Base-by-base conservation (phyloP, 768 basidiomycete species). In the Leccinum disarticulatum region DNA sequence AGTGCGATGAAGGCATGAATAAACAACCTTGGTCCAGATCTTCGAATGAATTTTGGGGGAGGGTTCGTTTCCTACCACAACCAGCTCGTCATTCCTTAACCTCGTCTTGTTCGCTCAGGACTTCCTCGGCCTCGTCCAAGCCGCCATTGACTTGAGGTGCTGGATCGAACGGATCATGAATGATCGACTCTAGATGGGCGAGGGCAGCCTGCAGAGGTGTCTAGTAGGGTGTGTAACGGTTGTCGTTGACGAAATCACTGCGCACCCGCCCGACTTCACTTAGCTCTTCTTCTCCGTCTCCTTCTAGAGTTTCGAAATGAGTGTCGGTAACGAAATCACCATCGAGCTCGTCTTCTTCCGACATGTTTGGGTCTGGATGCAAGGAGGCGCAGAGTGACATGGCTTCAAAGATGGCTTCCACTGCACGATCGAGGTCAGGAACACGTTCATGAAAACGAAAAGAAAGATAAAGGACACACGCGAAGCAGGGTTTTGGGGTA, bases 211-310 rank as follows among this genome's bases (percentile, higher is more conserved):
- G 77, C 65, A 54, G 53, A 53, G 54, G 67, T 68, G 75, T 83
- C 89, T 90, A 95, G 85, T 95, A 95, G 67, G 93, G 93, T 59
- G 84, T 79, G 77, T 79, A 94, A 75, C 93, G 89, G 71, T 76
- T 81, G 80, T 87, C 75, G 79, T 87, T 87, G 76, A 82, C 68
- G 74, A 90, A 90, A 90, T 90, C 83, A 74, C 87, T 91, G 89
- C 93, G 90, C 87, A 93, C 91, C 88, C 90, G 86, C 79, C 93
- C 93, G 64, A 88, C 90, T 77, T 88, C 87, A 73, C 87, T 90
- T 64, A 94, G 82, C 74, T 94, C 90, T 67, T 92, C 79, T 22
- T 77, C 81, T 57, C 81, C 86, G 51, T 81, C 80, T 3, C 77
- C 76, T 4, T 79, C 80, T 70, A 91, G 88, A 1, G 79, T 77